These are phyloP conservation scores for Trametes coccinea DNA, from an alignment of 768 basidiomycete genomes.

Conservation along the genomic window DNA sequence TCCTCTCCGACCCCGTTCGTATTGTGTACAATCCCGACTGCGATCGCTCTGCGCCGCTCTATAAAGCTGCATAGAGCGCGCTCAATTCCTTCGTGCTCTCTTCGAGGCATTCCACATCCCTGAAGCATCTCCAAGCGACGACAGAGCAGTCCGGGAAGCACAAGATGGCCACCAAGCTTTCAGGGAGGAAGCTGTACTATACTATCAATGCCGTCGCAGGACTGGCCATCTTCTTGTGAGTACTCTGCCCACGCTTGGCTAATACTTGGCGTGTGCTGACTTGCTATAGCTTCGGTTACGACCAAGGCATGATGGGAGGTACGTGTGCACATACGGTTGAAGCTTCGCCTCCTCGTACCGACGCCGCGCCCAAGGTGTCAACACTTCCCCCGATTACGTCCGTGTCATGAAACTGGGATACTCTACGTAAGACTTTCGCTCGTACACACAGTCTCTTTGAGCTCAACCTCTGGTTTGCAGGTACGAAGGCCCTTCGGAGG, in stretches of 20 bases:
- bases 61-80: background rate
- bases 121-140: background rate
- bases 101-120: background rate
- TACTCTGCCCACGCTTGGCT: background rate
- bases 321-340: background rate
- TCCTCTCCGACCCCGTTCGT: conserved; percentile 5
- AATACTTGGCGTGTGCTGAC: background rate
- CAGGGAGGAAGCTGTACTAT: conserved; percentile 32
- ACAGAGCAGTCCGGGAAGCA: background rate
- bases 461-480: conserved; percentile 9
- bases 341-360: background rate
- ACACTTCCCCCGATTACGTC: conserved; percentile 46
- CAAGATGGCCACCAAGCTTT: conserved; percentile 12
- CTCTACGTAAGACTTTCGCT: conserved; percentile 31
- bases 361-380: conserved; percentile 30
- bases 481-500: conserved; percentile 42
- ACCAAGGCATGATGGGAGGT: conserved; percentile 51
- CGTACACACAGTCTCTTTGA: background rate
- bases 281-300: conserved; percentile 44
- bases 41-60: background rate
- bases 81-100: background rate
- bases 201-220: conserved; percentile 35
- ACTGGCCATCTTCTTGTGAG: conserved; percentile 37
- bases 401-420: conserved; percentile 41
- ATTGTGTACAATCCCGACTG: conserved; percentile 3